Conservation (phyloP, 305 asterid species). For the Plantago lanceolata region DNA sequence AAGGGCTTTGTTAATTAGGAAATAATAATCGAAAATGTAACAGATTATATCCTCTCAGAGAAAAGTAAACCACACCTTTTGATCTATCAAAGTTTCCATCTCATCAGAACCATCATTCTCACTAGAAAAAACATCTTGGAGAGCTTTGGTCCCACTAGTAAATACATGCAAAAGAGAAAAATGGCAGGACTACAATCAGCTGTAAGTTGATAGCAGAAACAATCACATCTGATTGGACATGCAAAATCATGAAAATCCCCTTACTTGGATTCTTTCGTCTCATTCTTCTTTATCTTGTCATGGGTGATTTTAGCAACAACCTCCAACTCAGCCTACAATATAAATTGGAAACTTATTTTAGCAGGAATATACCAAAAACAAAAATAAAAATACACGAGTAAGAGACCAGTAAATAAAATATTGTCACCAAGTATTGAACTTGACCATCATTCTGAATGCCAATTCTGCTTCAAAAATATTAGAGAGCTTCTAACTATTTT, state of each 20-base stretch:
- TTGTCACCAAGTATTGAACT: constrained; percentile 7
- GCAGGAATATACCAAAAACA: constrained; percentile 7
- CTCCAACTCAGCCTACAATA: constrained; percentile 80
- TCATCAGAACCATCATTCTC: constrained; percentile 79
- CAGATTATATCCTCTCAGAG: not conserved
- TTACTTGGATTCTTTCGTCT: constrained; percentile 75
- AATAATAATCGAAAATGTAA: not conserved
- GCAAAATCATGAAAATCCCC: constrained; percentile 23
- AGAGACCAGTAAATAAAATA: constrained; percentile 9
- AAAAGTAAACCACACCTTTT: constrained; percentile 44
- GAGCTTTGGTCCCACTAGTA: constrained; percentile 62
- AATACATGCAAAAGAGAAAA: constrained; percentile 19
- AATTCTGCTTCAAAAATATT: not conserved
- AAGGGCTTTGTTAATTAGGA: constrained; percentile 15
- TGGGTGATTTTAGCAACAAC: constrained; percentile 84
- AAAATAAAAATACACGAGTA: not conserved
- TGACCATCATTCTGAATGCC: not conserved
- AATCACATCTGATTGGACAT: constrained; percentile 6
- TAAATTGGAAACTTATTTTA: constrained; percentile 21
- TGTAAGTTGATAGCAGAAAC: constrained; percentile 13
- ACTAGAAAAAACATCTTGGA: constrained; percentile 71
- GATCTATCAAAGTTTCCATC: constrained; percentile 65
- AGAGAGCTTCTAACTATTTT: not conserved
- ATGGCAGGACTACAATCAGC: not conserved
- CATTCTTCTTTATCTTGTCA: constrained; percentile 79